A percentile compares a stretch with the other conserved stretches of the same genome.
These are phyloP conservation scores for Metschnikowia cerradonensis DNA, from an alignment of 805 yeast genomes.

Conservation along the genomic window DNA sequence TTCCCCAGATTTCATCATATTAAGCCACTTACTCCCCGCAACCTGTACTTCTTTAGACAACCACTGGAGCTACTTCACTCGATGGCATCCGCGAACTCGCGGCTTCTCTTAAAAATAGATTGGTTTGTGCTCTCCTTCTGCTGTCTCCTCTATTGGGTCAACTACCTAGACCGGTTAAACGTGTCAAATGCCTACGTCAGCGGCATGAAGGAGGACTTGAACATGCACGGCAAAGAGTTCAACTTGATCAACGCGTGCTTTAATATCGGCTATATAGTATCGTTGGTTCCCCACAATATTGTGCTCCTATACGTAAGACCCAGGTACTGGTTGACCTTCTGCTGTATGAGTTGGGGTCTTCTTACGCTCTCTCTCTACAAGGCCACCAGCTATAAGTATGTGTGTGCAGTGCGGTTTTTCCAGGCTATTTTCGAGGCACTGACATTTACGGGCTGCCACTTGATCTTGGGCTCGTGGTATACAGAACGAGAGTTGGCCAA, in stretches of 20 bases:
- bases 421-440: constrained; percentile 59
- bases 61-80: no score
- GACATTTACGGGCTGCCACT: constrained; percentile 53
- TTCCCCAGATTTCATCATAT: neutral
- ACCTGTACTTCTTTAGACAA: no score
- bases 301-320: constrained; percentile 52
- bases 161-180: constrained; percentile 57
- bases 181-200: constrained; percentile 59
- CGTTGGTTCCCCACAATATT: constrained; percentile 59
- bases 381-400: constrained; percentile 43
- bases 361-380: constrained; percentile 50
- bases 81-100: neutral
- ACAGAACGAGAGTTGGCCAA: constrained; percentile 46
- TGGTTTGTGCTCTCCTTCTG: constrained; percentile 40
- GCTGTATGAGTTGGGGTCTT: constrained; percentile 55
- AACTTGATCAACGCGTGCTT: constrained; percentile 53
- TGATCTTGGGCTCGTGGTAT: constrained; percentile 51
- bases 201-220: constrained; percentile 58
- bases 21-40: no score
- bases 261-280: constrained; percentile 58
- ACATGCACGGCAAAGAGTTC: constrained; percentile 45
- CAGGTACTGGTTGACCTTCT: constrained; percentile 50
- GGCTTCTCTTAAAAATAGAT: constrained; percentile 33
- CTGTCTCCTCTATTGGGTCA: constrained; percentile 43
- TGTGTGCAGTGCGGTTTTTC: constrained; percentile 56